These are phyloP conservation scores for Draba incana DNA, from an alignment of 345 rosid species.

Conservation along the genomic window DNA sequence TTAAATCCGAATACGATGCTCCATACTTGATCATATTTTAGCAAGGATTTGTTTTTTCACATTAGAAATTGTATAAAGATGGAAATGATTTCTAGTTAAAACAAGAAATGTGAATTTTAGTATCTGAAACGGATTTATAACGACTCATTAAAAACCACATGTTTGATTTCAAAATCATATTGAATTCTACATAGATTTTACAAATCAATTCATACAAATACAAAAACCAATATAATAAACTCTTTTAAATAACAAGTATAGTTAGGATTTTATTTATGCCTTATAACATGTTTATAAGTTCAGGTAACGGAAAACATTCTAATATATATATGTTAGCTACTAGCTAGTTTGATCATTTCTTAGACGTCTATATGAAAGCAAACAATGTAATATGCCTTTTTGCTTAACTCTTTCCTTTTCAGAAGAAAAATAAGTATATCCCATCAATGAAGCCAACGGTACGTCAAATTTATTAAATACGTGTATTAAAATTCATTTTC, in stretches of 20 bases:
- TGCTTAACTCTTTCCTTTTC: conserved; percentile 31
- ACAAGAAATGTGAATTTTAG: too few species aligned
- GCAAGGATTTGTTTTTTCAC: too few species aligned
- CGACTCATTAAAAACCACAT: too few species aligned
- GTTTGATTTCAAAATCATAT: too few species aligned
- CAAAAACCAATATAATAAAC: too few species aligned
- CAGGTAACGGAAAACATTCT: not conserved
- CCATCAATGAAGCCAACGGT: conserved; percentile 86
- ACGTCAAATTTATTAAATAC: conserved; percentile 14
- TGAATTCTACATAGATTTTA: too few species aligned
- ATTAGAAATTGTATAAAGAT: too few species aligned
- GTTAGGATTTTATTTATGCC: not conserved
- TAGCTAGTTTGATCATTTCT: not conserved
- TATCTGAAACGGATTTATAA: too few species aligned
- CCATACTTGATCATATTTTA: not conserved
- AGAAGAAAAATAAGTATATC: conserved; percentile 56
- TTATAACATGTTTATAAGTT: not conserved
- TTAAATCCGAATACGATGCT: not conserved
- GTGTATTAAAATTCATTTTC: not conserved
- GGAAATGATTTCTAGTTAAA: too few species aligned
- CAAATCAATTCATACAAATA: too few species aligned
- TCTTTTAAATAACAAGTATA: not conserved
- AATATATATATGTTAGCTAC: not conserved
- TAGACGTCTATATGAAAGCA: not conserved
- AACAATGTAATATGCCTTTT: not conserved